Evolutionary conservation across 306 rosid species (phyloP), one percentile per base, ranked within the genome.

Genomic region (Myrica gale): DNA sequence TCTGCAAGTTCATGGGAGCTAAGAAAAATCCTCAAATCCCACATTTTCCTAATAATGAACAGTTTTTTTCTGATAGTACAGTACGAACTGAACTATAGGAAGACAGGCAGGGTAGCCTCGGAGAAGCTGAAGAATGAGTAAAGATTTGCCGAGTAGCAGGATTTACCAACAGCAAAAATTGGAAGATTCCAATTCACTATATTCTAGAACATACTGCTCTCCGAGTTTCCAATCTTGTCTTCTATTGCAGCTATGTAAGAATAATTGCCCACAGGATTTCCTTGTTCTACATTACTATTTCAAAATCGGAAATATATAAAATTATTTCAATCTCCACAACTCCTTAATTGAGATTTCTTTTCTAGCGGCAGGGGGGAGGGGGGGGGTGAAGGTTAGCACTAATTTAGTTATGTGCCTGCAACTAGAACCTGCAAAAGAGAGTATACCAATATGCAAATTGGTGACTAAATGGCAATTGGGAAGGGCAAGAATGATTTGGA

Each of bases 1-100:
- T 54, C 55, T 4, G 67, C 53, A 57, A 79, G 4, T 26, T 63
- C 58, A 15, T 68, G 78, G 13, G 42, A 4, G 20, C 17, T 23
- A 7, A 72, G 68, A 48, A 43, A 50, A 4, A 66, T 50, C 74
- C 67, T 68, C 70, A 69, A 13, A 1, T 13, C 19, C 48, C 8
- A 61, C n/a, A 50, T 58, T 69, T 70, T 16, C 70, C 79, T 71
- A 74, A 74, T 69, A 66, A 72, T 68, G 71, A 58, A 79, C 74
- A 44, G 72, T 57, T 6, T 53, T 42, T 60, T 53, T 68, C 20
- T 41, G 70, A 37, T n/a, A 10, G 68, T 17, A 9, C 19, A 42
- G 12, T 45, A 43, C 21, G 6, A 57, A 5, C 3, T 57, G 63
- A 57, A 21, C 11, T 17, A 15, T 11, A 13, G 41, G 13, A 41